Evolutionary conservation across 495 filamentous ascomycete genomes (phyloP), one percentile per base, ranked within the genome.

Genomic region (Trichoderma asperelloides): DNA sequence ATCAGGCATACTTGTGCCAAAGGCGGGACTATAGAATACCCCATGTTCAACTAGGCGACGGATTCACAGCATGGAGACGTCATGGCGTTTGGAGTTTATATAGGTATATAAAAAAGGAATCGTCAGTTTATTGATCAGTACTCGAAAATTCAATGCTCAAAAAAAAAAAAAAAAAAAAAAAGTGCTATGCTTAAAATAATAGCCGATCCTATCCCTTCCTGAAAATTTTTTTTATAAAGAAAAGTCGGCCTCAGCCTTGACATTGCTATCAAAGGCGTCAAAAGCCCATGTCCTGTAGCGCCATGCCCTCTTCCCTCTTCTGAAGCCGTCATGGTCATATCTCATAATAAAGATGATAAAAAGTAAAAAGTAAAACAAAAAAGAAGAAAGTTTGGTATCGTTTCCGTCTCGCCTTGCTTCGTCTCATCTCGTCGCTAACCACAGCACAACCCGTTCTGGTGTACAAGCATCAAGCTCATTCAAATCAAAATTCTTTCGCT

Each of bases 311-410:
- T 25, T 30, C 28, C 5, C 25, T 60, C 2, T 11, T 30, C 49
- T 33, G 55, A 60, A 60, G 55, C 55, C 55, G 55, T 60, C 55
- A 60, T 60, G 55, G 25, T 60, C 55, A 60, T 60, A 33, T 60
- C 55, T 60, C 25, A 13, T 60, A 15, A 25, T 6, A 25, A 25
- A 25, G 9, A 27, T n/a, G 21, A 27, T 21, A 57, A 12, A 57
- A 47, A 57, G 12, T 8, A 23, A 12, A 57, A 57, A 57, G 49
- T 23, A 57, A 12, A 57, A 13, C 30, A 60, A 33, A 27, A 30
- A 47, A 47, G 43, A 15, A 13, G 28, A 60, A 60, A 18, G 8
- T 27, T 60, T 60, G 55, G 55, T 60, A 60, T 60, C 49, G 49
- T 55, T 21, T 51, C 55, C 47, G 23, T 21, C 12, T 51, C 55